These are phyloP conservation scores for Alternaria gansuensis DNA, from an alignment of 2,329 filamentous ascomycete species.

Conservation along the genomic window DNA sequence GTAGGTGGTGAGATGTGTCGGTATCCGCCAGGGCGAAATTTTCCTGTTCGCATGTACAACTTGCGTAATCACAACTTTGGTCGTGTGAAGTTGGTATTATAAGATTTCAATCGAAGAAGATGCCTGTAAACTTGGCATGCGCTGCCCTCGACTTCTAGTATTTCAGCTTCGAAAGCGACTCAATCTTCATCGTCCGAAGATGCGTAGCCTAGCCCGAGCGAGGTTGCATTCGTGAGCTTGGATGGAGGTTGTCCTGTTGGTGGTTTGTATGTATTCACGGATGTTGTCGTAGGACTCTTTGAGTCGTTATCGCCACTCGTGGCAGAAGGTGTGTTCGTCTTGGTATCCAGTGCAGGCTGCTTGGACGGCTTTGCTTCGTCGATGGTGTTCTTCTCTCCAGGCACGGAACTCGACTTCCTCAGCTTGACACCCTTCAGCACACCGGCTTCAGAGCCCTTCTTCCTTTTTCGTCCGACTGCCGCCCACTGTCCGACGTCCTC, in stretches of 20 bases:
- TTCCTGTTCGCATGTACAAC: not conserved
- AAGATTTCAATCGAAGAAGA: not conserved
- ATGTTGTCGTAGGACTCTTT: slow-evolving; percentile 7
- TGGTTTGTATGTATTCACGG: slow-evolving; percentile 8
- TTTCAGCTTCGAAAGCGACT: too few relatives aligned
- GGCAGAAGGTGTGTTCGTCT: not conserved
- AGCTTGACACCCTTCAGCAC: slow-evolving; percentile 57
- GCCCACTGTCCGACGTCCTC: slow-evolving; percentile 61
- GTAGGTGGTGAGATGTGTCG: not conserved
- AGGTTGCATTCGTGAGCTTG: slow-evolving; percentile 28
- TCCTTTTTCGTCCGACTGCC: slow-evolving; percentile 61
- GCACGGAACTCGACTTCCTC: slow-evolving; percentile 47
- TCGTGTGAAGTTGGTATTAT: not conserved
- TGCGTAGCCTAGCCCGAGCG: slow-evolving; percentile 54
- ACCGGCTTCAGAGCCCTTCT: slow-evolving; percentile 55
- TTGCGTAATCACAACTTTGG: not conserved
- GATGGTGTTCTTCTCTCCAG: slow-evolving; percentile 22
- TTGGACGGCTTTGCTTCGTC: slow-evolving; percentile 7
- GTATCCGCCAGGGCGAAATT: not conserved
- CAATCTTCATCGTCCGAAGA: slow-evolving; percentile 57
- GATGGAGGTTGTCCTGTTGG: slow-evolving; percentile 28
- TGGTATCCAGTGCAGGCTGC: not conserved
- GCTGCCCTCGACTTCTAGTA: not conserved
- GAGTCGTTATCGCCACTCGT: not conserved
- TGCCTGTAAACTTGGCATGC: not conserved